These are phyloP conservation scores for Gryganskiella cystojenkinii DNA, from an alignment of 192 early-diverging fungal species.

Conservation along the genomic window DNA sequence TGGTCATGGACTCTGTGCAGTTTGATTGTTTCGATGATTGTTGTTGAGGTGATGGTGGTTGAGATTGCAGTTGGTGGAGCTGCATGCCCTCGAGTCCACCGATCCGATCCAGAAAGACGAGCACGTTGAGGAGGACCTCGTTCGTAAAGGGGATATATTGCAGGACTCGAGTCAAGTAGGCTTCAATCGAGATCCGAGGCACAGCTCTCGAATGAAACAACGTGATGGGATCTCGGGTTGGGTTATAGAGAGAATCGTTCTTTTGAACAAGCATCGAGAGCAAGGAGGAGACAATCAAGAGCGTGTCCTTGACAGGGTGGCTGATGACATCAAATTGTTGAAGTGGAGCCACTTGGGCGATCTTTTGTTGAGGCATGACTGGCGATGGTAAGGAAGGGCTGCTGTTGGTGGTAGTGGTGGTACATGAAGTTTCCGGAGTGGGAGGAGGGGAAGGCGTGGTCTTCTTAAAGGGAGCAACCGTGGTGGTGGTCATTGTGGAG, in stretches of 20 bases:
- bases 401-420: not conserved
- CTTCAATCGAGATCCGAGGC: constrained; percentile 70
- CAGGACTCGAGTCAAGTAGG: constrained; percentile 72
- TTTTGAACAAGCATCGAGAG: constrained; percentile 54
- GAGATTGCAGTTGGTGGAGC: constrained; percentile 1
- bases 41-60: not conserved
- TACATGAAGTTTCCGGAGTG: not conserved
- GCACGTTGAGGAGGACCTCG: constrained; percentile 71
- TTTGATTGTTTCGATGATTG: not conserved
- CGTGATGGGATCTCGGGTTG: constrained; percentile 56
- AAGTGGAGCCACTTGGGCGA: not conserved
- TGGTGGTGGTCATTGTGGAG: not conserved
- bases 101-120: constrained; percentile 81
- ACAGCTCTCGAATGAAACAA: constrained; percentile 77
- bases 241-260: constrained; percentile 55
- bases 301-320: constrained; percentile 53
- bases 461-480: too few species aligned
- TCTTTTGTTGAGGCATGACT: not conserved
- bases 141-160: constrained; percentile 78
- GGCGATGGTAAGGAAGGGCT: too few species aligned
- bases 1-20: not conserved
- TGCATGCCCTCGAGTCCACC: constrained; percentile 50
- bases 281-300: constrained; percentile 60
- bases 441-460: too few species aligned
- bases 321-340: constrained; percentile 54